Evolutionary conservation across 148 eudicot species (phyloP).

Genomic region (Suaeda aralocaspica): DNA sequence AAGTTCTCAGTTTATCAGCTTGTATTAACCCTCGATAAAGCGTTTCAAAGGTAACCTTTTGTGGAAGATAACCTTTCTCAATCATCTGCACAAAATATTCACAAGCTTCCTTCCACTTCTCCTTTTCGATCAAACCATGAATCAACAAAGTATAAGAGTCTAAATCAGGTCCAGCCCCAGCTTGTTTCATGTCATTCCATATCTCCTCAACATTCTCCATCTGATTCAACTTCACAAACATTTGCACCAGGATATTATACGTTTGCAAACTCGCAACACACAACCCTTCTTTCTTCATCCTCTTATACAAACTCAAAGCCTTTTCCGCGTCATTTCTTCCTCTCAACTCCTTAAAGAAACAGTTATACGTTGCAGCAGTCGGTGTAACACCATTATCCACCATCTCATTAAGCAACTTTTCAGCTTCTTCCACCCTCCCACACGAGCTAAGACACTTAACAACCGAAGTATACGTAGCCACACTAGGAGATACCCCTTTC

Average conservation of each 20-base stretch:
- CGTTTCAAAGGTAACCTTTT: slow-evolving; percentile 83
- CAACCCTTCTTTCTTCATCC: slow-evolving; percentile 61
- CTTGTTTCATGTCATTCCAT: slow-evolving; percentile 74
- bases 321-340: slow-evolving; percentile 75
- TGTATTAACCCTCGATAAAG: slow-evolving; percentile 83
- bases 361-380: slow-evolving; percentile 69
- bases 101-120: slow-evolving; percentile 81
- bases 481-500: slow-evolving; percentile 66
- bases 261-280: slow-evolving; percentile 56
- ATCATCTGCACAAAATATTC: slow-evolving; percentile 84
- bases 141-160: slow-evolving; percentile 79
- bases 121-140: slow-evolving; percentile 73
- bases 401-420: slow-evolving; percentile 66
- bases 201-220: slow-evolving; percentile 62
- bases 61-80: slow-evolving; percentile 88
- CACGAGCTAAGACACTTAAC: slow-evolving; percentile 90
- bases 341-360: slow-evolving; percentile 86
- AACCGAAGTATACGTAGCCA: slow-evolving; percentile 86
- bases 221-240: slow-evolving; percentile 55
- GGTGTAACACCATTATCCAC: slow-evolving; percentile 63
- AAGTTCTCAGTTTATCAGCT: slow-evolving; percentile 76
- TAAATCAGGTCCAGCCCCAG: slow-evolving; percentile 76
- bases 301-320: slow-evolving; percentile 67
- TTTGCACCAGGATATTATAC: slow-evolving; percentile 62
- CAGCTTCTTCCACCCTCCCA: slow-evolving; percentile 76